Evolutionary conservation across 768 basidiomycete genomes (phyloP), one percentile per base, ranked within the genome.

Genomic region (Epithele typhae): DNA sequence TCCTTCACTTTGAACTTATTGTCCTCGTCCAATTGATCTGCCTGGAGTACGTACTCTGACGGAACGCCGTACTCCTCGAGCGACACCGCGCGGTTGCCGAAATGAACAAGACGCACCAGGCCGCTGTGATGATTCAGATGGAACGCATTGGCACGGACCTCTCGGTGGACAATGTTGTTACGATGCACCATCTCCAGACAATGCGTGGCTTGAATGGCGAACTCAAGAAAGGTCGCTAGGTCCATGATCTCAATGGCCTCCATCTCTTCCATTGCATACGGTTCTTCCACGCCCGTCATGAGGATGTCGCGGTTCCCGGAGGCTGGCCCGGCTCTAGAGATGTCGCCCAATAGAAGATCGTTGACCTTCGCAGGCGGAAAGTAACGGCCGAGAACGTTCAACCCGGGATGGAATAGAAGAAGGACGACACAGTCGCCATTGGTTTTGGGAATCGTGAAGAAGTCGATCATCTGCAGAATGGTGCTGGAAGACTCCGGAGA

Each of bases 141-240:
- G 60, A 85, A 87, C 1, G 84, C 84, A 58, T 87, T 87, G 15
- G 84, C 83, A 19, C 84, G 79, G 24, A 87, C 83, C 78, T 88
- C 86, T 46, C 84, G 74, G 60, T 88, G 86, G 15, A 81, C 74
- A 35, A 81, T 63, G 5, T 81, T 81, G 34, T 69, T 65, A 48
- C 60, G 40, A 60, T 88, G 84, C 54, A 85, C 69, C 42, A 74
- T 71, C 60, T 85, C 82, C 37, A 88, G 58, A 59, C 84, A 87
- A 50, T 78, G 78, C 2, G 86, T 84, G 2, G 84, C 81, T 55
- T 87, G 82, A 33, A 87, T 82, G 7, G 84, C 79, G 57, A 88
- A 88, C 83, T 88, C 84, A 2, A 88, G 69, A 63, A 87, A 88
- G 0, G 82, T 78, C 12, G 84, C 84, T 15, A 88, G 67, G 60